Evolutionary conservation across 2,329 filamentous ascomycete genomes (phyloP), one percentile per base, ranked within the genome.

Genomic region (Penicillium griseofulvum): DNA sequence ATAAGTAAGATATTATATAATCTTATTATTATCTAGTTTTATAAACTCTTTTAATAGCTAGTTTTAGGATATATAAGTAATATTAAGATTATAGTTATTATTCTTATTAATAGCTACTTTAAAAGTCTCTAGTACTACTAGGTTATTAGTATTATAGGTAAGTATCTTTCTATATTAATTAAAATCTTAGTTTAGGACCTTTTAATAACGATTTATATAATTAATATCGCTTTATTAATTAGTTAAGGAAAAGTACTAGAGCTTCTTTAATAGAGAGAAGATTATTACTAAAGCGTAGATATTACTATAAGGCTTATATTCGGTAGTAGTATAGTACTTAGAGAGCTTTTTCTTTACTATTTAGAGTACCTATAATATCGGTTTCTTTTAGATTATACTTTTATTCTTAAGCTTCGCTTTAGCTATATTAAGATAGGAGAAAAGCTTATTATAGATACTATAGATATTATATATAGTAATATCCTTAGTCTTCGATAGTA

Each of bases 371-470:
- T 19, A 33, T 19, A 49, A 45, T n/a, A 17, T 29, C 14, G 8
- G 7, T 26, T 42, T n/a, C 28, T 44, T 44, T 28, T 31, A 44
- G n/a, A 44, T 31, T 12, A 44, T 14, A 17, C 42, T 9, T 31
- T 44, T 44, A 19, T 31, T 31, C 42, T 31, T 31, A 17, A 44
- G 28, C 19, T 57, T 26, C 6, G 7, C 16, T 29, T 26, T n/a
- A 28, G 22, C 29, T 26, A 26, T 44, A 33, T 44, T 8, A 26
- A 37, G 19, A 39, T 54, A 17, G 10, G n/a, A 19, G 11, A 24
- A 37, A 19, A 54, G 47, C 47, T 52, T 38, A 29, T 26, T 26
- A 41, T 56, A 56, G 11, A 55, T 37, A 37, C 17, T 26, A 28
- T 26, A 57, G 28, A 49, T 31, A 37, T 28, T 16, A 31, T 49